These are phyloP conservation scores for Nannochloris sp. DNA, from an alignment of 139 green algal species.

Conservation along the genomic window DNA sequence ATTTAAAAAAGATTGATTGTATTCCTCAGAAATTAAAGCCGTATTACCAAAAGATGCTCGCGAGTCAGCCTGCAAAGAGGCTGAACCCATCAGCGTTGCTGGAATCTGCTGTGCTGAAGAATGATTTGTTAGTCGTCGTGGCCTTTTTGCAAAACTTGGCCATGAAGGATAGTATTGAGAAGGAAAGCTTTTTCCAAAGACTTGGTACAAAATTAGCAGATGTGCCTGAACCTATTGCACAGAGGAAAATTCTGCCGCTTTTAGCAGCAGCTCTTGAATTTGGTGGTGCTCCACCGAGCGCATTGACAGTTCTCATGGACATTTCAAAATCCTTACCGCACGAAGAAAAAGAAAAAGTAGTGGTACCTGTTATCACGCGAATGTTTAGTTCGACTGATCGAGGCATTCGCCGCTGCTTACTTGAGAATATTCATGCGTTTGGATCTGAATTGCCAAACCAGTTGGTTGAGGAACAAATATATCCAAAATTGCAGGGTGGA, in stretches of 20 bases:
- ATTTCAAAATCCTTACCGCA: constrained; percentile 45
- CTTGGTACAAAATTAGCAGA: constrained; percentile 42
- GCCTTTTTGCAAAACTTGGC: constrained; percentile 89
- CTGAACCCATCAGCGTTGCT: constrained; percentile 79
- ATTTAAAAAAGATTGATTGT: constrained; percentile 60
- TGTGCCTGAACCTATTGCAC: constrained; percentile 57
- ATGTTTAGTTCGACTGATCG: constrained; percentile 86
- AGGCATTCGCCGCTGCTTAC: constrained; percentile 68
- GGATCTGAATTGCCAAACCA: constrained; percentile 22
- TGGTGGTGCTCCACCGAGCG: constrained; percentile 71
- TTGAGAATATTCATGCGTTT: constrained; percentile 80
- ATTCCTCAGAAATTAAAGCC: constrained; percentile 70
- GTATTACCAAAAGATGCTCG: constrained; percentile 62
- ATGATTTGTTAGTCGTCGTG: constrained; percentile 81
- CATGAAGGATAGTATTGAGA: constrained; percentile 71
- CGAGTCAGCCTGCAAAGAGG: constrained; percentile 47
- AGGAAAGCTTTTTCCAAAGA: constrained; percentile 71
- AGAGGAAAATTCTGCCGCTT: constrained; percentile 85
- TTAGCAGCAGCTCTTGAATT: constrained; percentile 81
- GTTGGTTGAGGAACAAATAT: constrained; percentile 62
- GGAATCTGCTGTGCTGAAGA: constrained; percentile 76
- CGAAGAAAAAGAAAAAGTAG: constrained; percentile 64
- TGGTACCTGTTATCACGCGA: constrained; percentile 77
- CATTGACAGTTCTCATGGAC: constrained; percentile 68
- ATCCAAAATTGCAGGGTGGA: constrained; percentile 51